Evolutionary conservation across 257 asterid genomes (phyloP), one percentile per base, ranked within the genome.

Genomic region (Leptodermis oblonga): DNA sequence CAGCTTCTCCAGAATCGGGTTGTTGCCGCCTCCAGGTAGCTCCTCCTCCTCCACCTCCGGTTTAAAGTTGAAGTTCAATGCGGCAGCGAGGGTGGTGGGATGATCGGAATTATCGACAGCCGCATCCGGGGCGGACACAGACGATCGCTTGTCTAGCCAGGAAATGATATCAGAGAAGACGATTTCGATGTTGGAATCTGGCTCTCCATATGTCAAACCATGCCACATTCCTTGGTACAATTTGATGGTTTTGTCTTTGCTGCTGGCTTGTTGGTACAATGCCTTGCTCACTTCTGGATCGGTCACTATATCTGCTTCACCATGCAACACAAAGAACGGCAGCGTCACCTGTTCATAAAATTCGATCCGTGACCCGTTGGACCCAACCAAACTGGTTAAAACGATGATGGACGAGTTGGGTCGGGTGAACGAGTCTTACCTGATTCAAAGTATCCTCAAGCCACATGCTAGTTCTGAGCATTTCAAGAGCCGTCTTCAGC

Each of bases 391-490:
- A n/a, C n/a, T n/a, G n/a, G n/a, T n/a, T n/a, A n/a, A n/a, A n/a
- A n/a, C n/a, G n/a, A n/a, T n/a, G n/a, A n/a, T n/a, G n/a, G n/a
- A n/a, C n/a, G n/a, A n/a, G n/a, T n/a, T n/a, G n/a, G n/a, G n/a
- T n/a, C n/a, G n/a, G n/a, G n/a, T n/a, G n/a, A n/a, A n/a, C n/a
- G n/a, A n/a, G n/a, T n/a, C n/a, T n/a, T 33, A 93, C 97, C 99
- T 93, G 96, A 36, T 83, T 70, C 77, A 93, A 81, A 59, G 95
- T 88, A 62, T 78, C 84, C 80, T 93, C 99, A 20, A 93, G 97
- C 78, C 77, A 78, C 85, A 89, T 85, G 96, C 99, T 93, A 18
- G 99, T 90, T 71, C 99, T 77, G 33, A 93, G 95, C 97, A 93
- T 82, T 80, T 93, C 99, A 69, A 93, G 77, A 5, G 99, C 99